Evolutionary conservation across 1,139 yeast genomes (phyloP), one percentile per base, ranked within the genome.

Genomic region (Citeromyces hawaiiensis): DNA sequence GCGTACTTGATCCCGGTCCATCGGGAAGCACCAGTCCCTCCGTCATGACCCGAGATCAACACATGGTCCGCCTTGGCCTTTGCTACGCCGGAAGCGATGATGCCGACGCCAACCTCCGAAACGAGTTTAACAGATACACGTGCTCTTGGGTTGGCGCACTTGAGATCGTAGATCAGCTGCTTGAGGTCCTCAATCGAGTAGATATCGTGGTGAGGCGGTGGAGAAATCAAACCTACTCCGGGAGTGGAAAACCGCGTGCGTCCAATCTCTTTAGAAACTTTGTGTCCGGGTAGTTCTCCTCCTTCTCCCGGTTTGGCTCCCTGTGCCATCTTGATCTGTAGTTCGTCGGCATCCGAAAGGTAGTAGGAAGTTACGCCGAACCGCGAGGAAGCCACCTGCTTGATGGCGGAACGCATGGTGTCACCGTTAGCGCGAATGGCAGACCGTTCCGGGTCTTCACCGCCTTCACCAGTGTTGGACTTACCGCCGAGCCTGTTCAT

Each of bases 241-340:
- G 94, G 86, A 39, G 97, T 91, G 1, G 96, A 87, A 60, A 88
- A 96, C 66, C 98, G 78, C 4, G 97, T 88, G 63, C 83, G 86
- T 42, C 95, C 98, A 64, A 91, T 91, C 39, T 76, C 75, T 41
- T 71, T 75, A 35, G 93, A 76, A 38, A 91, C 97, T 63, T 91
- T 91, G 66, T 83, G 83, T 45, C 96, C 96, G 36, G 97, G 96
- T 50, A 91, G 70, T 62, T 91, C 97, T 72, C 98, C 98, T 70
- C 98, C 98, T 68, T 91, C 97, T 68, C 97, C 98, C 8, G 97
- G 97, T 64, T 91, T 91, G 42, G 98, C 98, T 64, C 98, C 97
- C 64, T 91, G 98, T 8, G 98, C 97, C 93, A 91, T 87, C 66
- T 91, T 91, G 59, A 91, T 91, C 64, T 91, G 98, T 48, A 91